Evolutionary conservation across 768 basidiomycete genomes (phyloP).

Genomic region (Suillus subluteus): DNA sequence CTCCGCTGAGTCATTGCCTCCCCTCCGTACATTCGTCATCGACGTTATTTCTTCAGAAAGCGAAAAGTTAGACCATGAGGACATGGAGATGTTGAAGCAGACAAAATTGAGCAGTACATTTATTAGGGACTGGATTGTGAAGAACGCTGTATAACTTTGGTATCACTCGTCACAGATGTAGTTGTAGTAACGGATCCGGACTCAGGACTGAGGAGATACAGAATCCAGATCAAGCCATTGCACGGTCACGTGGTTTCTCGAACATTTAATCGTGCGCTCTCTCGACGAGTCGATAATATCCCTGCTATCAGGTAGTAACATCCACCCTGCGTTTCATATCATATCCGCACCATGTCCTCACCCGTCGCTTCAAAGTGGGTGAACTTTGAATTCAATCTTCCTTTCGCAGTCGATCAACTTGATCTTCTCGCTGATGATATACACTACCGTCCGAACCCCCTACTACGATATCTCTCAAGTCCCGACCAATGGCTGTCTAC

Average conservation of each 20-base stretch:
- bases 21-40: conserved; percentile 75
- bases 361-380: background rate
- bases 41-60: conserved; percentile 83
- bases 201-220: too few species aligned
- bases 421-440: conserved; percentile 13
- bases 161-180: background rate
- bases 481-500: conserved; percentile 54
- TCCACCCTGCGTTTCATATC: background rate
- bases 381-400: background rate
- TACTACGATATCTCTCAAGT: conserved; percentile 39
- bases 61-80: conserved; percentile 61
- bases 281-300: background rate
- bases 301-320: background rate
- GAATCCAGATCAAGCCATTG: background rate
- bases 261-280: background rate
- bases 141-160: conserved; percentile 18
- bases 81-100: conserved; percentile 69
- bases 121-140: conserved; percentile 86
- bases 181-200: background rate
- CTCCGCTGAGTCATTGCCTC: conserved; percentile 54
- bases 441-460: conserved; percentile 16
- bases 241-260: background rate
- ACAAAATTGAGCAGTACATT: conserved; percentile 95
- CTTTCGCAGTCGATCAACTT: conserved; percentile 10
- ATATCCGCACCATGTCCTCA: too few species aligned